Percentiles rank a stretch among this genome's conserved stretches.
Evolutionary conservation across 345 rosid genomes (phyloP).

Genomic region (Cardiospermum halicacabum): DNA sequence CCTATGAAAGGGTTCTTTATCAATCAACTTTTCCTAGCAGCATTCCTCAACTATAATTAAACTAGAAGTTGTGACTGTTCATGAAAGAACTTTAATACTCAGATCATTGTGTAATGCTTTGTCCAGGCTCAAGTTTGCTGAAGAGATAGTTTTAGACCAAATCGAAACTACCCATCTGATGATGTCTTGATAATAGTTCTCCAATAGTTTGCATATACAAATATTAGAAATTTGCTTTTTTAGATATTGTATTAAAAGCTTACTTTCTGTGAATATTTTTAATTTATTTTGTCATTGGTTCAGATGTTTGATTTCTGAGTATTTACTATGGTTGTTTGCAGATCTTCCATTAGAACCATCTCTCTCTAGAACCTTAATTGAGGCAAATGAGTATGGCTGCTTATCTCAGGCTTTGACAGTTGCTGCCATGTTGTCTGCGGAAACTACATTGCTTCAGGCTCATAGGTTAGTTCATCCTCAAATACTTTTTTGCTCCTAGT

Average conservation of each 20-base stretch:
- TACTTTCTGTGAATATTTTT: neutral
- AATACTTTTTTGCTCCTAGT: neutral
- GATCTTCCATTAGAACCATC: conserved; percentile 98
- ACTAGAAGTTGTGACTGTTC: neutral
- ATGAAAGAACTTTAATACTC: neutral
- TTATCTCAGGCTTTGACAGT: conserved; percentile 90
- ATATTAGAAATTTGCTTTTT: neutral
- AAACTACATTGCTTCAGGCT: conserved; percentile 74
- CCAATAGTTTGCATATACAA: neutral
- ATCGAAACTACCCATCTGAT: neutral
- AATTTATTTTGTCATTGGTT: neutral
- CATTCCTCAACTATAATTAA: neutral
- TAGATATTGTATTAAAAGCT: neutral
- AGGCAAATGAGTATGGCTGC: conserved; percentile 81
- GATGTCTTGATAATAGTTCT: neutral
- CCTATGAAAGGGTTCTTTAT: neutral
- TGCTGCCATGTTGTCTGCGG: conserved; percentile 93
- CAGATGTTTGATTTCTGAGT: conserved; percentile 9
- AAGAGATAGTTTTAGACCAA: conserved; percentile 2
- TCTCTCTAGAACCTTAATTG: conserved; percentile 84
- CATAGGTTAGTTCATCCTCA: conserved; percentile 50
- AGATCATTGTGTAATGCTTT: conserved; percentile 1
- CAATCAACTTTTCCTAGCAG: neutral
- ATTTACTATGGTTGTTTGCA: conserved; percentile 34
- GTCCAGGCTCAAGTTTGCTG: neutral